Evolutionary conservation across 2,329 filamentous ascomycete species (phyloP), one percentile per base, ranked within the genome.

Genomic region (Phoma sp.): DNA sequence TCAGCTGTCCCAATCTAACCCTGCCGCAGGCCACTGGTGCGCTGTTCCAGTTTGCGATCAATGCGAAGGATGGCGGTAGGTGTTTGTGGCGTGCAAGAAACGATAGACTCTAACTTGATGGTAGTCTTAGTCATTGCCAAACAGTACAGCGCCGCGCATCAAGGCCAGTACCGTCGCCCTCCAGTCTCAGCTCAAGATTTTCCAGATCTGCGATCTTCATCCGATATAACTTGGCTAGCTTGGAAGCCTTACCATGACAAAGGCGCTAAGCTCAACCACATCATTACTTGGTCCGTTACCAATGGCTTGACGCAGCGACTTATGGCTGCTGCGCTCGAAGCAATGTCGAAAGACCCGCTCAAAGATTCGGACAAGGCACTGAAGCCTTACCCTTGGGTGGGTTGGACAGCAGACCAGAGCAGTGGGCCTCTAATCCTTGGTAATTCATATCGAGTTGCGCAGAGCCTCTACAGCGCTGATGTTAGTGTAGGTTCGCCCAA

Each of bases 201-300:
- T 7, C 43, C 50, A 1, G 32, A 21, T 23, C n/a, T 53, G 2
- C 38, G 43, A 17, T 47, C 38, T 5, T 47, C 43, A 17, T 53
- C 50, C 15, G 50, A 47, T 14, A 42, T 53, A 18, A 21, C 38
- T 20, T 53, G 50, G 43, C 32, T 53, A 3, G 43, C 43, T 18
- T 53, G 50, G 43, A 53, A 43, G 18, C 50, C 50, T 9, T 30
- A 37, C n/a, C 37, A 47, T 11, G 43, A 47, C 2, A 53, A 39
- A 36, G 43, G 38, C 4, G 11, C 29, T 18, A 47, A 38, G 9
- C 45, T 55, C 30, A 50, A 55, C n/a, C 45, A 49, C 21, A 30
- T 54, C 18, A 18, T 54, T 11, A 46, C 29, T 6, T 50, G 52
- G 46, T 50, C 52, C 4, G 21, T 55, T 18, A 34, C 39, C 9